Evolutionary conservation across 257 asterid species (phyloP).

Genomic region (Handroanthus guayacan): DNA sequence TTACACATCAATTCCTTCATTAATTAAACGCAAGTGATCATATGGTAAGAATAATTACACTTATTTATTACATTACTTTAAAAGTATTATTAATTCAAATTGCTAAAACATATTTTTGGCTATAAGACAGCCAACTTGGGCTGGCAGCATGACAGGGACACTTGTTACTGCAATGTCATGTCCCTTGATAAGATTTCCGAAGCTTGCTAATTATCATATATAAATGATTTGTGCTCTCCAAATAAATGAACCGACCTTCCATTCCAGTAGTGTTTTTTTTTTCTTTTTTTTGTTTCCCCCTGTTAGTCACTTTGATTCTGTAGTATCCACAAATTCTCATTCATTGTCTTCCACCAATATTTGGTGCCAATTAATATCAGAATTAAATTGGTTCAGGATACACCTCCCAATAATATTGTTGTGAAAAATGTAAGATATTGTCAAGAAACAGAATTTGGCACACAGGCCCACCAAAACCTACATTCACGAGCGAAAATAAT

Average conservation of each 20-base stretch:
- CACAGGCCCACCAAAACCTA: too few relatives aligned
- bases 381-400: not conserved
- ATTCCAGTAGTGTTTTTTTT: not conserved
- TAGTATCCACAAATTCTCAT: not conserved
- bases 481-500: too few relatives aligned
- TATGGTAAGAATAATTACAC: too few relatives aligned
- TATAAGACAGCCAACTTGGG: conserved; percentile 25
- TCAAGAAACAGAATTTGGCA: too few relatives aligned
- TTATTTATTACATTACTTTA: too few relatives aligned
- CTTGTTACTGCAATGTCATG: not conserved
- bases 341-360: not conserved
- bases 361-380: not conserved
- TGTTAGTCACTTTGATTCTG: not conserved
- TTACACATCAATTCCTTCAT: too few relatives aligned
- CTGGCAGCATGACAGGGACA: conserved; percentile 28
- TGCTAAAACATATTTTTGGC: not conserved
- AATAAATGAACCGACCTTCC: not conserved
- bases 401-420: too few relatives aligned
- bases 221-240: not conserved
- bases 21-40: too few relatives aligned
- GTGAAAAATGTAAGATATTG: too few relatives aligned
- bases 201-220: not conserved
- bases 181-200: not conserved
- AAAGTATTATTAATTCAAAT: too few relatives aligned
- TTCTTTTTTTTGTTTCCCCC: too few relatives aligned